Base-by-base conservation (phyloP, 2,329 filamentous ascomycete species). In the Fusarium algeriense region DNA sequence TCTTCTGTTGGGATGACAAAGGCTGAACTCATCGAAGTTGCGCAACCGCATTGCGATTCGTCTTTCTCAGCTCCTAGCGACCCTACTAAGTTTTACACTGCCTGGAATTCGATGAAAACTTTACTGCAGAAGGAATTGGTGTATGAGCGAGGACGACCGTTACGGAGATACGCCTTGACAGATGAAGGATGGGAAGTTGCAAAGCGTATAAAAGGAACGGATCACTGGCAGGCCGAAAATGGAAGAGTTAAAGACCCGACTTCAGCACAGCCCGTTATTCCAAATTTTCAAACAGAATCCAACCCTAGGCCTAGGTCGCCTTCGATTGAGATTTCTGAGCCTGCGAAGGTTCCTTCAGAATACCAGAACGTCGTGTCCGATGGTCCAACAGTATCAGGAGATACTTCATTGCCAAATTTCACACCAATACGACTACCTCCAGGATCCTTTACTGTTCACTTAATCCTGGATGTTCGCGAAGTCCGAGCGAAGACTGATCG, bases 61-160 rank as follows among this genome's bases (percentile, higher is more conserved):
- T 94, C 92, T 0, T 94, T 94, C 74, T 91, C 87, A 0, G 89
- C 87, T 0, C 90, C 92, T 1, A 85, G 83, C 43, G 91, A 93
- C 58, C 84, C 91, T 1, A 90, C 86, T 14, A 92, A 90, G 61
- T 92, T 88, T 74, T 93, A 93, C 74, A 95, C 93, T 0, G 93
- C 93, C 0, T 96, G 93, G 93, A 92, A 88, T 75, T 94, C 92
- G 3, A 94, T 95, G 87, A 93, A 93, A 77, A 93, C 91, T 0
- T 81, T 96, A 35, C 73, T 90, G 8, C 85, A 89, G 58, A 94
- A 95, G 77, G 92, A 94, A 62, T 82, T 95, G 6, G 91, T 95
- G 1, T 90, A 90, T 61, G 90, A 92, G 72, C 89, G 89, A 57
- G 91, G 92, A 0, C 85, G 91, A 19, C 92, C 92, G 1, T 80